These are phyloP conservation scores for Neofusicoccum laricinum DNA, from an alignment of 2,329 filamentous ascomycete genomes.

Conservation along the genomic window DNA sequence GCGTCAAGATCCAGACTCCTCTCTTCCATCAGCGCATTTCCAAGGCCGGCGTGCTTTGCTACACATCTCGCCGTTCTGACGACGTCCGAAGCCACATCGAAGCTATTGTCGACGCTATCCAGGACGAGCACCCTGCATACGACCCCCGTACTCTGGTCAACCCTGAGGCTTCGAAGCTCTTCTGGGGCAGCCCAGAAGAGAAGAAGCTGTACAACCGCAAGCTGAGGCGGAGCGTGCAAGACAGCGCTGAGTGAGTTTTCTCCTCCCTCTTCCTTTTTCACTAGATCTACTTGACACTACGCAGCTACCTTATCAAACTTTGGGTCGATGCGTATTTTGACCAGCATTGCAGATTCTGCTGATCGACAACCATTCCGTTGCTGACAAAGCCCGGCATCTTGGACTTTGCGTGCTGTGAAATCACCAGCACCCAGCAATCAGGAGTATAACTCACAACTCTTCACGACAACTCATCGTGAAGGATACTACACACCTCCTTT, in stretches of 20 bases:
- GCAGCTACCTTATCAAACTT: too few species aligned
- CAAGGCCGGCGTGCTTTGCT: conserved; percentile 76
- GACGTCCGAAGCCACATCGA: conserved; percentile 82
- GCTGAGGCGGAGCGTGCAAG: conserved; percentile 71
- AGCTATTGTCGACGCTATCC: conserved; percentile 75
- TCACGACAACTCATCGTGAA: background rate
- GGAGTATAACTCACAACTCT: background rate
- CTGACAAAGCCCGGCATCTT: too few species aligned
- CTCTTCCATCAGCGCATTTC: conserved; percentile 89
- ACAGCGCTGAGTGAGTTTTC: conserved; percentile 42
- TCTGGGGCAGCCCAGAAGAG: conserved; percentile 77
- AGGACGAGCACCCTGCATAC: conserved; percentile 83
- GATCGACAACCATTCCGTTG: too few species aligned
- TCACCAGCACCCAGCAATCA: background rate
- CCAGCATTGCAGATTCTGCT: too few species aligned
- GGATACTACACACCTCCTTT: background rate
- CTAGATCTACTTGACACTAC: background rate
- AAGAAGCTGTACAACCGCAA: conserved; percentile 82
- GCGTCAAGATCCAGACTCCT: conserved; percentile 73
- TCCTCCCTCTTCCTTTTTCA: background rate
- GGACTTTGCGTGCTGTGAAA: background rate
- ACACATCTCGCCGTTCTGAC: conserved; percentile 64
- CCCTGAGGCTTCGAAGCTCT: conserved; percentile 78
- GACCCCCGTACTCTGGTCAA: conserved; percentile 87
- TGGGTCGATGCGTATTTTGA: too few species aligned